A percentile compares a stretch with the other conserved stretches of the same genome.
phyloP scores from a whole-genome alignment of 805 yeast species.

The Starmera caribaea region DNA sequence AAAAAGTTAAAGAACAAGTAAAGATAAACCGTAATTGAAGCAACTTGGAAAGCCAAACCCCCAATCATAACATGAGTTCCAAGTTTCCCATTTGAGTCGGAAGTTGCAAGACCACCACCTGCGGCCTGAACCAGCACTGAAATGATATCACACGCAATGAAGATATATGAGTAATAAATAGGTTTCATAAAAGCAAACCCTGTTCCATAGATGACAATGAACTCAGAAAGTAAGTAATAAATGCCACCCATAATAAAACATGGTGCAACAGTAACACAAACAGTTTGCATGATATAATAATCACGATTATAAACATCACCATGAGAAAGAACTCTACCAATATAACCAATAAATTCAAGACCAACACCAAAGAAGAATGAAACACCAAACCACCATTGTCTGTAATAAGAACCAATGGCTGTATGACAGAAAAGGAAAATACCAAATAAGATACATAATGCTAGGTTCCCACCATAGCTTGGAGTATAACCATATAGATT shows the following conservation, averaged over 20 bases:
- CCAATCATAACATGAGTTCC: constrained; percentile 61
- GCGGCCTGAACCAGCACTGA: constrained; percentile 55
- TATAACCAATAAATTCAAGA: constrained; percentile 56
- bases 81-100: too few relatives aligned
- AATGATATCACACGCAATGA: constrained; percentile 50
- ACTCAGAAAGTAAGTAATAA: constrained; percentile 57
- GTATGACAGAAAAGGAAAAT: constrained; percentile 31
- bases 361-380: constrained; percentile 45
- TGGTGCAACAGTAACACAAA: constrained; percentile 64
- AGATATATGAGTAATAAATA: constrained; percentile 47
- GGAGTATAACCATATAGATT: too few relatives aligned
- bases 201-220: constrained; percentile 48
- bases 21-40: constrained; percentile 51
- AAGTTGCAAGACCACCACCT: constrained; percentile 67
- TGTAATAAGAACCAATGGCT: constrained; percentile 29
- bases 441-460: constrained; percentile 42
- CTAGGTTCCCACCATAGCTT: constrained; percentile 49
- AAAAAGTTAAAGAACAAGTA: constrained; percentile 37
- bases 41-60: constrained; percentile 66
- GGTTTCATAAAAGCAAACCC: constrained; percentile 43
- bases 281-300: constrained; percentile 50
- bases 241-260: constrained; percentile 74
- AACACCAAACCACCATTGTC: constrained; percentile 53
- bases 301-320: constrained; percentile 21
- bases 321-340: constrained; percentile 42